Percentiles rank a stretch among this genome's conserved stretches.
These are phyloP conservation scores for Aphanoascus verrucosus DNA, from an alignment of 2,329 filamentous ascomycete genomes.

Conservation along the genomic window DNA sequence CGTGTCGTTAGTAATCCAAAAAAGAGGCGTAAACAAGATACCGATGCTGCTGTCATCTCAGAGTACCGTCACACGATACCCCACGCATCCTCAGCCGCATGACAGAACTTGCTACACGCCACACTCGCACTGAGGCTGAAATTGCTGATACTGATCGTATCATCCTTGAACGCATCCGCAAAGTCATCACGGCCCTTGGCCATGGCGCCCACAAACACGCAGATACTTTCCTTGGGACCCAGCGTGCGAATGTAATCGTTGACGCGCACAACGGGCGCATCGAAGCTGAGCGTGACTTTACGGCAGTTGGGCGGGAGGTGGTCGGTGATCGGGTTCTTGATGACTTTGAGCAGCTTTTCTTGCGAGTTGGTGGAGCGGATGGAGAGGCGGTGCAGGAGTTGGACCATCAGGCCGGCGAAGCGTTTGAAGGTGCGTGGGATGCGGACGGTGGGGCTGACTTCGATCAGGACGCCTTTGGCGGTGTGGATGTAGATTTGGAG, in stretches of 20 bases:
- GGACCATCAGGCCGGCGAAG: constrained; percentile 96
- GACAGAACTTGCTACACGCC: constrained; percentile 98
- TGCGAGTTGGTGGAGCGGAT: constrained; percentile 95
- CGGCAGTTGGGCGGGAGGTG: constrained; percentile 94
- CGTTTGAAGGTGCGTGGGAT: constrained; percentile 98
- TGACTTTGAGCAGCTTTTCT: constrained; percentile 93
- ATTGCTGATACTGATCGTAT: constrained; percentile 97
- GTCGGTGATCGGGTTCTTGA: constrained; percentile 95
- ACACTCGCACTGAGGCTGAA: constrained; percentile 96
- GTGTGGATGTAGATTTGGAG: constrained; percentile 99
- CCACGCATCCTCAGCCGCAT: constrained; percentile 95
- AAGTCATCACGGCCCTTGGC: constrained; percentile 94
- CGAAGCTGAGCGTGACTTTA: constrained; percentile 93
- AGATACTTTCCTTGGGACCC: constrained; percentile 77
- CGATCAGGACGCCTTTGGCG: constrained; percentile 90
- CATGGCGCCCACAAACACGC: constrained; percentile 97
- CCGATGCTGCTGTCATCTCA: too few relatives aligned
- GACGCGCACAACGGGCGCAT: constrained; percentile 75
- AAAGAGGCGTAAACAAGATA: too few relatives aligned
- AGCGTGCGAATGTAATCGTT: constrained; percentile 79
- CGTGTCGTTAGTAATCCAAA: too few relatives aligned
- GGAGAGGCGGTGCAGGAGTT: constrained; percentile 86
- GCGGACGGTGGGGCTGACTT: constrained; percentile 94
- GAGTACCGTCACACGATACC: constrained; percentile 51
- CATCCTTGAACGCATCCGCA: constrained; percentile 86